phyloP scores from a whole-genome alignment of 2,329 filamentous ascomycete genomes.

The Exophiala sideris region DNA sequence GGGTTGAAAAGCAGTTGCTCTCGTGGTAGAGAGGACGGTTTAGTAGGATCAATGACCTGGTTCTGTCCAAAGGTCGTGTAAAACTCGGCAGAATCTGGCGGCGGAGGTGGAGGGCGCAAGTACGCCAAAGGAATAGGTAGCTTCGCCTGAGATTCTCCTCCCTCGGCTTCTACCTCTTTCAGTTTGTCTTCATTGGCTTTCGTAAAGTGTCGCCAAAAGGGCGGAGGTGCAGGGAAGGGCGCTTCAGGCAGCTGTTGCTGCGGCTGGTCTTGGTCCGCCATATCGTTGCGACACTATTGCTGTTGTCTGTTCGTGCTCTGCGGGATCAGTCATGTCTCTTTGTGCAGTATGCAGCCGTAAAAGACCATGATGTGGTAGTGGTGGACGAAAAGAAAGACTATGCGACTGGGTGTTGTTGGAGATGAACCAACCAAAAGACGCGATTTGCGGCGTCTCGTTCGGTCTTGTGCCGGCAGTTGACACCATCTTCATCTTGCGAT shows the following conservation, averaged over 20 bases:
- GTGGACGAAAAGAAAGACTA: background rate
- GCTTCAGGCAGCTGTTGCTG: slow-evolving; percentile 49
- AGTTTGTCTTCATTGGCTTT: slow-evolving; percentile 65
- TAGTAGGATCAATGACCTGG: slow-evolving; percentile 54
- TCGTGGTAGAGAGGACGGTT: slow-evolving; percentile 40
- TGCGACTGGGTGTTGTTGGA: background rate
- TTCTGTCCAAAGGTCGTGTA: slow-evolving; percentile 78
- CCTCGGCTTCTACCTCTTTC: slow-evolving; percentile 42
- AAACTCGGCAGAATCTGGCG: slow-evolving; percentile 54
- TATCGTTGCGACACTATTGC: slow-evolving; percentile 56
- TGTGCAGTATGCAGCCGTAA: background rate
- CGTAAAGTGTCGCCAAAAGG: slow-evolving; percentile 88
- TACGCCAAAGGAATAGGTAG: slow-evolving; percentile 70
- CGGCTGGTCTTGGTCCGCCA: slow-evolving; percentile 33
- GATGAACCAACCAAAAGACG: slow-evolving; percentile 18
- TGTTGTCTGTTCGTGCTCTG: background rate
- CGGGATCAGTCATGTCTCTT: background rate
- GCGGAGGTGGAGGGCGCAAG: slow-evolving; percentile 77
- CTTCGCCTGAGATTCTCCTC: slow-evolving; percentile 36
- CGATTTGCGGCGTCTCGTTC: slow-evolving; percentile 23
- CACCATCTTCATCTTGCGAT: background rate
- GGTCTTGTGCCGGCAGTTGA: background rate
- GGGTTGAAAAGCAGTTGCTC: slow-evolving; percentile 60
- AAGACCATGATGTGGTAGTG: background rate
- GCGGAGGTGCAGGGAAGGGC: slow-evolving; percentile 80